Conservation (phyloP, 495 filamentous ascomycete species). For the Lasiosphaeria ovina region DNA sequence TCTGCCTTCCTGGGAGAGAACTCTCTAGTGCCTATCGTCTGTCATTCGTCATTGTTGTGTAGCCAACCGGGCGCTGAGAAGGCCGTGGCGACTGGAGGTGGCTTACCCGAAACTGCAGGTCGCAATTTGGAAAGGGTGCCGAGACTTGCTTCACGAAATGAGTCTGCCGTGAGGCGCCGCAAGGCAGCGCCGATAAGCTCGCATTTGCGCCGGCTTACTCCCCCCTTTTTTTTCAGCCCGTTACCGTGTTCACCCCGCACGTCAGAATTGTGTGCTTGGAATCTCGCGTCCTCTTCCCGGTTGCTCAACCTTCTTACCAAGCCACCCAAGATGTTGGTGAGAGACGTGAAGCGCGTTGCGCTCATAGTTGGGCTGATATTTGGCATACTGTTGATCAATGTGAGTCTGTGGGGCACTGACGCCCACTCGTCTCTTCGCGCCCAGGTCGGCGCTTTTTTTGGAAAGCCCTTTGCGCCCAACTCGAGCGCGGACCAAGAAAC, state of each 20-base stretch:
- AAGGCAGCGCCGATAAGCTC: no score
- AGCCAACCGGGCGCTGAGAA: no score
- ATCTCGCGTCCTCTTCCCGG: background rate
- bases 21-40: no score
- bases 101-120: no score
- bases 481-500: background rate
- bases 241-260: background rate
- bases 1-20: no score
- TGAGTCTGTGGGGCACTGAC: conserved; percentile 20
- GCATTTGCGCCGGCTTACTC: background rate
- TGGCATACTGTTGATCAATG: conserved; percentile 24
- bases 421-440: conserved; percentile 7
- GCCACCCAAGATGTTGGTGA: conserved; percentile 28
- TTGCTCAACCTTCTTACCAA: background rate
- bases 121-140: no score
- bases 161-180: no score
- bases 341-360: conserved; percentile 31
- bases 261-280: background rate
- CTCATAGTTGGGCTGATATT: conserved; percentile 28
- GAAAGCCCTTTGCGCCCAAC: background rate
- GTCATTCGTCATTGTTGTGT: no score
- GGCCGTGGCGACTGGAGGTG: no score
- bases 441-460: conserved; percentile 13
- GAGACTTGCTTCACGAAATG: no score
- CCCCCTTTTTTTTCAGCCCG: no score